phyloP scores from a whole-genome alignment of 2,329 filamentous ascomycete genomes.

The Didymella pinodella region DNA sequence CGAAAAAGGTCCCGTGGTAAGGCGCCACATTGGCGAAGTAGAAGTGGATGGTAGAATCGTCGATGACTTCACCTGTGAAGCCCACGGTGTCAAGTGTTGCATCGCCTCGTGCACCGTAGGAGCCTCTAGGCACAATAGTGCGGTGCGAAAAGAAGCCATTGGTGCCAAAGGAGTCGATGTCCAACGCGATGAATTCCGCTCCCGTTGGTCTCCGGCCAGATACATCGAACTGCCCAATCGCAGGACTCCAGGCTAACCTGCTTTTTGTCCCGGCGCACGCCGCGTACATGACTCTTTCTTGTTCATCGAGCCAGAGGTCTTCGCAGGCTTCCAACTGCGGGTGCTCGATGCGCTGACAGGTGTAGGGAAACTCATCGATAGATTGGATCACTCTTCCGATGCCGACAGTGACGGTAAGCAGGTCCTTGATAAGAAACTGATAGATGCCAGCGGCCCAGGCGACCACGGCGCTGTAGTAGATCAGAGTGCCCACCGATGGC shows the following conservation, averaged over 20 bases:
- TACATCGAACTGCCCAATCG: slow-evolving; percentile 30
- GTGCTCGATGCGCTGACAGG: slow-evolving; percentile 35
- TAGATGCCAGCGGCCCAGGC: slow-evolving; percentile 38
- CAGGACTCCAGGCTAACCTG: slow-evolving; percentile 38
- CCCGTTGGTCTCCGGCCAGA: slow-evolving; percentile 35
- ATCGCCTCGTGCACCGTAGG: slow-evolving; percentile 35
- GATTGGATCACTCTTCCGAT: slow-evolving; percentile 37
- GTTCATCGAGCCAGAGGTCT: slow-evolving; percentile 43
- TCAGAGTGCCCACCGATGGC: slow-evolving; percentile 10
- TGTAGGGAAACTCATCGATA: slow-evolving; percentile 42
- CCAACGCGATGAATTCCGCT: slow-evolving; percentile 38
- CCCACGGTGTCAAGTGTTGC: slow-evolving; percentile 34
- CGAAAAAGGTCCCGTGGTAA: slow-evolving; percentile 32
- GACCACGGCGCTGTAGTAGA: slow-evolving; percentile 35
- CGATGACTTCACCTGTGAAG: slow-evolving; percentile 38
- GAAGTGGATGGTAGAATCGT: slow-evolving; percentile 37
- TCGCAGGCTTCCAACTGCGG: slow-evolving; percentile 41
- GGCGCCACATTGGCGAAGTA: slow-evolving; percentile 42
- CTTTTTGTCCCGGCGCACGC: slow-evolving; percentile 37
- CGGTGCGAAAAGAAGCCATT: slow-evolving; percentile 39
- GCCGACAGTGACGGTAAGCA: slow-evolving; percentile 35
- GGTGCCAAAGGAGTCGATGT: slow-evolving; percentile 37
- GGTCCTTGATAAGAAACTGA: slow-evolving; percentile 37
- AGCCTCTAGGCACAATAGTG: slow-evolving; percentile 32
- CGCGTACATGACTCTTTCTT: slow-evolving; percentile 38